Percentiles rank a stretch among this genome's conserved stretches.
Conservation (phyloP, 2,329 filamentous ascomycete genomes). For the Triangularia verruculosa region DNA sequence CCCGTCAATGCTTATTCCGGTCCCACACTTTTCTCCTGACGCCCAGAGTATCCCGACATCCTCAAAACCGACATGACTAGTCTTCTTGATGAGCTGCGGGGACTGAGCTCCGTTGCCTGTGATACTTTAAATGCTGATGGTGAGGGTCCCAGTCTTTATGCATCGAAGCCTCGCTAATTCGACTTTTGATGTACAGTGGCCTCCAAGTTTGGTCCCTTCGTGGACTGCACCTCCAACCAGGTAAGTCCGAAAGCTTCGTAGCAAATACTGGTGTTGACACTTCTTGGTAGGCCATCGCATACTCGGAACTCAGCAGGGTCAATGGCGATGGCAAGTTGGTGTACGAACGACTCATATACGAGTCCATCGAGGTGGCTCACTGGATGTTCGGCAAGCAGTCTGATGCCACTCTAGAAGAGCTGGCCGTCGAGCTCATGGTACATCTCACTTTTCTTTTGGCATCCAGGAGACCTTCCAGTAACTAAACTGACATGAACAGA, state of each 20-base stretch:
- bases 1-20: not conserved
- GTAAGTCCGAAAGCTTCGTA: constrained; percentile 30
- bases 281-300: constrained; percentile 46
- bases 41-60: not conserved
- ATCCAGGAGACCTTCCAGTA: too few species aligned
- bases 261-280: not conserved
- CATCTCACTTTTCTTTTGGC: not conserved
- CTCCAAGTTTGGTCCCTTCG: constrained; percentile 45
- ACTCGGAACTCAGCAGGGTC: constrained; percentile 41
- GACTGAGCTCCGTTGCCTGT: constrained; percentile 46
- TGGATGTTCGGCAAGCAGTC: constrained; percentile 33
- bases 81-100: constrained; percentile 43
- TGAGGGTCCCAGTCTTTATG: constrained; percentile 21
- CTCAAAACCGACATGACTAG: constrained; percentile 13
- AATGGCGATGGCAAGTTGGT: constrained; percentile 34
- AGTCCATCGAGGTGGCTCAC: constrained; percentile 36
- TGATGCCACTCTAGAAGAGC: constrained; percentile 40
- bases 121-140: constrained; percentile 50
- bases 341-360: constrained; percentile 37
- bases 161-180: not conserved
- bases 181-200: constrained; percentile 37
- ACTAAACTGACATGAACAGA: too few species aligned
- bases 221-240: constrained; percentile 55
- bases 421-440: constrained; percentile 57
- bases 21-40: not conserved